Percentiles rank a stretch among this genome's conserved stretches.
Evolutionary conservation across 768 basidiomycete genomes (phyloP).

Genomic region (Dacryopinax primogenitus): DNA sequence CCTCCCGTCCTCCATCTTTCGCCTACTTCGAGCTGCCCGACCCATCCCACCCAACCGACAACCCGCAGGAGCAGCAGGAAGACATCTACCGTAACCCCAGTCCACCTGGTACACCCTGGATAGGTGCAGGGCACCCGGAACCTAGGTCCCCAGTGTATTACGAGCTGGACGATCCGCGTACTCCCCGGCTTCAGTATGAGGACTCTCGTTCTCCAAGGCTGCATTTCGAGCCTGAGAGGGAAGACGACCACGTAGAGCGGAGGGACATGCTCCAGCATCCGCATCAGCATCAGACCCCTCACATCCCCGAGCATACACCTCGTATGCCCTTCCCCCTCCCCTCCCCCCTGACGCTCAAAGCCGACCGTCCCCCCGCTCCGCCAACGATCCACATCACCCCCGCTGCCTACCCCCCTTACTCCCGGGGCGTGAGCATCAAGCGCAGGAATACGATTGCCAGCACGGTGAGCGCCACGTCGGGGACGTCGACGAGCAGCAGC

Average conservation of each 20-base stretch:
- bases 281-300: not conserved
- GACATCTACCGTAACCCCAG: not conserved
- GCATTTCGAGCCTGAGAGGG: too few species aligned
- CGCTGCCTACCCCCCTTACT: not conserved
- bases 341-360: not conserved
- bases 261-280: too few species aligned
- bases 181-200: too few species aligned
- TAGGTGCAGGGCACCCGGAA: not conserved
- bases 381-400: slow-evolving; percentile 2
- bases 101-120: not conserved
- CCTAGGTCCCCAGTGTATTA: too few species aligned
- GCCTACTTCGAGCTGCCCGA: not conserved
- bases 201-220: too few species aligned
- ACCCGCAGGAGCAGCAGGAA: not conserved
- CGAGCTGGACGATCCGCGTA: too few species aligned
- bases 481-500: not conserved
- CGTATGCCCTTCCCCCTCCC: not conserved
- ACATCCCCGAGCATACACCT: not conserved
- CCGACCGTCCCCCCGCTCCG: not conserved
- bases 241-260: too few species aligned
- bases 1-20: not conserved
- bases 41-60: not conserved
- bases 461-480: not conserved
- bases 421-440: not conserved
- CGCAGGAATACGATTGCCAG: not conserved